Percentiles rank a stretch among this genome's conserved stretches.
Evolutionary conservation across 305 asterid genomes (phyloP).

Genomic region (Nicotiana rustica): DNA sequence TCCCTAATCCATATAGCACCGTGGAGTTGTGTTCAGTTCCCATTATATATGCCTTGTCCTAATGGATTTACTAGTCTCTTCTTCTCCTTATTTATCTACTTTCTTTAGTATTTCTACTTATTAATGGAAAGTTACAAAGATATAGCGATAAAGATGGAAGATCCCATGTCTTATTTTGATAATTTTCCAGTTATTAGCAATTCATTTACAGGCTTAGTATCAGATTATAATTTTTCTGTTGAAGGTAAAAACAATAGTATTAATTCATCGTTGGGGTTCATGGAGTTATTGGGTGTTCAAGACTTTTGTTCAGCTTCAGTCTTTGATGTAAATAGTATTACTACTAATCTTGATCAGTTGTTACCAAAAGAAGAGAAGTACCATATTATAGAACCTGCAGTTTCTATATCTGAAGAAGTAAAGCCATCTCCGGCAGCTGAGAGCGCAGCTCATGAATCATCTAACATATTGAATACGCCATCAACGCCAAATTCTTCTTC

Average conservation of each 20-base stretch:
- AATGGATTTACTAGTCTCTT: not conserved
- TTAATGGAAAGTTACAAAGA: slow-evolving; percentile 37
- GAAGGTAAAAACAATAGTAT: slow-evolving; percentile 37
- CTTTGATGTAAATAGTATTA: slow-evolving; percentile 34
- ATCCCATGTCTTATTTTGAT: slow-evolving; percentile 48
- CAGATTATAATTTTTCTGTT: slow-evolving; percentile 32
- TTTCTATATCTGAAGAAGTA: not conserved
- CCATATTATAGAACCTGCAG: slow-evolving; percentile 19
- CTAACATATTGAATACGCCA: slow-evolving; percentile 56
- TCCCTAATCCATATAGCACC: not conserved
- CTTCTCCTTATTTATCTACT: not conserved
- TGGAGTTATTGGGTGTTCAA: slow-evolving; percentile 65
- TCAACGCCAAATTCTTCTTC: slow-evolving; percentile 69
- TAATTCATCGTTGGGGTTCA: slow-evolving; percentile 56
- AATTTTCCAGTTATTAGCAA: slow-evolving; percentile 32
- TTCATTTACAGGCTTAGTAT: slow-evolving; percentile 36
- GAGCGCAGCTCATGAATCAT: not conserved
- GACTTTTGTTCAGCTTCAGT: slow-evolving; percentile 46
- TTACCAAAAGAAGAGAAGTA: slow-evolving; percentile 22
- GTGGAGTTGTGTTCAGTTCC: not conserved
- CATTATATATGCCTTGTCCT: not conserved
- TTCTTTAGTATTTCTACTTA: not conserved
- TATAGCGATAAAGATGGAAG: slow-evolving; percentile 45
- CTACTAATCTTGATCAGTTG: not conserved
- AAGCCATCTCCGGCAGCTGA: not conserved